A percentile compares a stretch with the other conserved stretches of the same genome.
phyloP scores from a whole-genome alignment of 345 rosid genomes.

The Euphorbia tirucalli region DNA sequence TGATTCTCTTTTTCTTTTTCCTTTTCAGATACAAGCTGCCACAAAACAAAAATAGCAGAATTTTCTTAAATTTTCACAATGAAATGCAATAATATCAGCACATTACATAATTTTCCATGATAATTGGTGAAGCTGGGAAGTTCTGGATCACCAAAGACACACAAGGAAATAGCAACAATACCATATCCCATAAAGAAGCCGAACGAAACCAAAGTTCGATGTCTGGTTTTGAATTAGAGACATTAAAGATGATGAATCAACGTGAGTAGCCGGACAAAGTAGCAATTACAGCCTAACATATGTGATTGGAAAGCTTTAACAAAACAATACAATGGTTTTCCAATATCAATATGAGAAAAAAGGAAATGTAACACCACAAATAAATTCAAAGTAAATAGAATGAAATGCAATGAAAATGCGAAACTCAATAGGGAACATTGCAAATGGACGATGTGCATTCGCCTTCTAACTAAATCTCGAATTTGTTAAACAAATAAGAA shows the following conservation, averaged over 20 bases:
- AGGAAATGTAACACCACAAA: background rate
- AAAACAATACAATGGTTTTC: background rate
- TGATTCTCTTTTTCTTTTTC: background rate
- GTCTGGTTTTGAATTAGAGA: too few relatives aligned
- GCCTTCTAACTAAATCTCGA: background rate
- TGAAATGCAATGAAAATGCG: background rate
- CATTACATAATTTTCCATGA: background rate
- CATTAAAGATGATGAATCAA: too few relatives aligned
- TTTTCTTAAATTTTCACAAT: background rate
- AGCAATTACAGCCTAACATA: background rate
- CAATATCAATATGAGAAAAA: background rate
- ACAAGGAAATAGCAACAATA: too few relatives aligned
- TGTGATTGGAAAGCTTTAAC: background rate
- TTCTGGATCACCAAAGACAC: background rate
- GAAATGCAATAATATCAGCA: background rate
- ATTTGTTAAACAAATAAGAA: background rate
- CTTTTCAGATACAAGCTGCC: constrained; percentile 5
- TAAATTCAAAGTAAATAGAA: background rate
- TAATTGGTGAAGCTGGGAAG: background rate
- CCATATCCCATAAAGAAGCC: too few relatives aligned
- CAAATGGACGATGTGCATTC: background rate
- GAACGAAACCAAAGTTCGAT: too few relatives aligned
- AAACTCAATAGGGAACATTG: too few relatives aligned
- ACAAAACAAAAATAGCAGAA: background rate
- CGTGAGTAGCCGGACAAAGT: background rate